phyloP scores from a whole-genome alignment of 2,329 filamentous ascomycete species.

The Neobulgaria alba region DNA sequence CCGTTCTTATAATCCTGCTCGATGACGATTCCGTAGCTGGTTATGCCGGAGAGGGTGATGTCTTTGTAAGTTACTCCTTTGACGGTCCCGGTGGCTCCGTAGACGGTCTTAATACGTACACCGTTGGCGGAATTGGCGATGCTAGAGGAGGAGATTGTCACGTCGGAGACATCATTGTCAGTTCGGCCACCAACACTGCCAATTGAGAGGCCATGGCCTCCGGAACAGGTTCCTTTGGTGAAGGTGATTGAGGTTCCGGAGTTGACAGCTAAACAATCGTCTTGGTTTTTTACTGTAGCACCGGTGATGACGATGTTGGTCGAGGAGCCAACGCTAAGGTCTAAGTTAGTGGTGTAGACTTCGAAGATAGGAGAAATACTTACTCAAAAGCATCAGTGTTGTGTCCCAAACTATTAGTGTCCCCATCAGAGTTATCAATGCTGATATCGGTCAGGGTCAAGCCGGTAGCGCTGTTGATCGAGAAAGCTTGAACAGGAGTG shows the following conservation, averaged over 20 bases:
- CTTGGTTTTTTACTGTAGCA: conserved; percentile 47
- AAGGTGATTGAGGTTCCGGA: conserved; percentile 35
- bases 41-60: conserved; percentile 42
- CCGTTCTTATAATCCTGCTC: conserved; percentile 43
- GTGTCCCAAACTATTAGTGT: conserved; percentile 30
- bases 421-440: conserved; percentile 48
- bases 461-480: conserved; percentile 33
- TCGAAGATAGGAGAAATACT: not conserved
- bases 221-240: conserved; percentile 22
- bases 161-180: conserved; percentile 44
- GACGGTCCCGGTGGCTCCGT: conserved; percentile 32
- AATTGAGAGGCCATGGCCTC: conserved; percentile 42
- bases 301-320: conserved; percentile 41
- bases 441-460: conserved; percentile 41
- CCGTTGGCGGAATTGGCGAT: conserved; percentile 31
- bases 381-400: conserved; percentile 47
- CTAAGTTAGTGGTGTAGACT: not conserved
- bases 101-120: conserved; percentile 39
- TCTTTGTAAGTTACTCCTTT: conserved; percentile 43
- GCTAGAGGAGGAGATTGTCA: conserved; percentile 40
- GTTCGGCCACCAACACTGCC: conserved; percentile 46
- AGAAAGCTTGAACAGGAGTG: conserved; percentile 38
- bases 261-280: conserved; percentile 51
- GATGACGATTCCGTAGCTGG: conserved; percentile 39
- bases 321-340: conserved; percentile 34